Evolutionary conservation across 2,329 filamentous ascomycete species (phyloP), one percentile per base, ranked within the genome.

Genomic region (Westerdykella ornata): DNA sequence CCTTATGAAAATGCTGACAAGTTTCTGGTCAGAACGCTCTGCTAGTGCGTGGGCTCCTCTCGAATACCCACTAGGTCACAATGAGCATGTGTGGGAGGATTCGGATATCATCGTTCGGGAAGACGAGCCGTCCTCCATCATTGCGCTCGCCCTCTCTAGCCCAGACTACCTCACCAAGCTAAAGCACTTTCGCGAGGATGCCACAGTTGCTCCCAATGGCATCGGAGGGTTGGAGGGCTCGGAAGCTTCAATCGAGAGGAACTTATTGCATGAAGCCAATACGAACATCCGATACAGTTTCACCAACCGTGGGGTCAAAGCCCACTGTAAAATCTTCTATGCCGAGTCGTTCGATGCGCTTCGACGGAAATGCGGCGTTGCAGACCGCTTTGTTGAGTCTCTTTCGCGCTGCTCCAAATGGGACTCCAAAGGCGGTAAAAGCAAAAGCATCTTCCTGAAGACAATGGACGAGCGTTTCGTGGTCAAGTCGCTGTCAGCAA

Each of bases 311-410:
- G 82, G 85, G n/a, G 90, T 94, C 3, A 87, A 85, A 56, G 94
- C 96, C 78, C 84, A 90, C 37, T 97, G 94, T 72, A 98, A 98
- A 68, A 92, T 98, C 35, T 97, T 98, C 67, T 98, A 94, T 57
- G 92, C 92, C 0, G 92, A 97, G 64, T 92, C 96, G 49, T 98
- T 98, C 54, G 92, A 98, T 67, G 92, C 92, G 3, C 75, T 98
- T 30, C 81, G 92, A 42, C 80, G 86, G 42, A 96, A 95, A 66
- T 97, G 90, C 51, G 90, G 90, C 13, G 85, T 96, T 7, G 82
- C 88, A 1, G 89, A 97, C 59, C 85, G 92, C 28, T 94, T 98
- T 51, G 82, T 97, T 18, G 92, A 98, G 62, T 96, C 89, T 1
- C 72, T 98, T 16, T 97, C 92, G 6, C 81, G 92, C 15, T 98